Percentiles rank a stretch among this genome's conserved stretches.
Evolutionary conservation across 108 stramenopile species (phyloP).

Genomic region (Cyclotella baltica): DNA sequence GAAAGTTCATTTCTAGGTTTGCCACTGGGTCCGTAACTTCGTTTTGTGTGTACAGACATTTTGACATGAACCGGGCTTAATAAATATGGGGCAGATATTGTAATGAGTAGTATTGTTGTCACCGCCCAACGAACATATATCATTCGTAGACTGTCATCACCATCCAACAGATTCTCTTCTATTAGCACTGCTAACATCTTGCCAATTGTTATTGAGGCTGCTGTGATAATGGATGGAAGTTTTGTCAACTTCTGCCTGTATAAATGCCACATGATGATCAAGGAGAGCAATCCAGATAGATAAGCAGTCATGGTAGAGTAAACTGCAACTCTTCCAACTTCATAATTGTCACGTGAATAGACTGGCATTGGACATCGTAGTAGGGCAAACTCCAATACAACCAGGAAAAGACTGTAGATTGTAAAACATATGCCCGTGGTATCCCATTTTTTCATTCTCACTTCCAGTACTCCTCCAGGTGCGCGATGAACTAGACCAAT

Average conservation of each 20-base stretch:
- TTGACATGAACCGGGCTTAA: slow-evolving; percentile 69
- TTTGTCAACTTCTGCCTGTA: slow-evolving; percentile 55
- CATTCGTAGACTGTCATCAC: slow-evolving; percentile 31
- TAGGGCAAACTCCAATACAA: slow-evolving; percentile 63
- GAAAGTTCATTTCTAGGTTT: slow-evolving; percentile 46
- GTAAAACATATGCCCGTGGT: slow-evolving; percentile 59
- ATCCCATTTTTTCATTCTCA: slow-evolving; percentile 64
- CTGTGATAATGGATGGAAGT: slow-evolving; percentile 29
- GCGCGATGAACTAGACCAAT: slow-evolving; percentile 71
- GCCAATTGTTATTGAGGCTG: slow-evolving; percentile 56
- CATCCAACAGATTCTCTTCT: slow-evolving; percentile 51
- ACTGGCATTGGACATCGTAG: slow-evolving; percentile 64
- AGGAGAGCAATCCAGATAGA: slow-evolving; percentile 55
- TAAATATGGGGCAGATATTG: slow-evolving; percentile 60
- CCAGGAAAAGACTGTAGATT: slow-evolving; percentile 54
- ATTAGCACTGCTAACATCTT: slow-evolving; percentile 71
- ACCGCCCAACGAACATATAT: slow-evolving; percentile 55
- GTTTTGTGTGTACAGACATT: slow-evolving; percentile 22
- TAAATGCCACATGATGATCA: slow-evolving; percentile 46
- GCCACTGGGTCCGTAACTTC: slow-evolving; percentile 49
- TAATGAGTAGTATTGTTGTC: slow-evolving; percentile 54
- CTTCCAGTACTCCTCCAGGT: slow-evolving; percentile 59
- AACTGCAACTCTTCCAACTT: slow-evolving; percentile 63
- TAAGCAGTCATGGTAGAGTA: slow-evolving; percentile 63
- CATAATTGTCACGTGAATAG: slow-evolving; percentile 53